Evolutionary conservation across 2,329 filamentous ascomycete species (phyloP).

Genomic region (Samsoniella hepiali): DNA sequence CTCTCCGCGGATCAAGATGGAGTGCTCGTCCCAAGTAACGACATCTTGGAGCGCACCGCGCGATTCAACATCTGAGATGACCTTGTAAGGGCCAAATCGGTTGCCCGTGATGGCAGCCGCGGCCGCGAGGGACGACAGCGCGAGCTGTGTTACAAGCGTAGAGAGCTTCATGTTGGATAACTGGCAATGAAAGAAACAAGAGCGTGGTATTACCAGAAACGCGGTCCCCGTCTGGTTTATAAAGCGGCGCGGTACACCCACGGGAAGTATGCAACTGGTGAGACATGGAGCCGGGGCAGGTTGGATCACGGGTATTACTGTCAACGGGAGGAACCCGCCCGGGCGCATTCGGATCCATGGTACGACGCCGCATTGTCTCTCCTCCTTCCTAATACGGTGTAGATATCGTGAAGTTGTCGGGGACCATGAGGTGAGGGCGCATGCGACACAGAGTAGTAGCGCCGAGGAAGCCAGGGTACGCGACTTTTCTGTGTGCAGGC

Average conservation of each 20-base stretch:
- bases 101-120: background rate
- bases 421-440: conserved; percentile 5
- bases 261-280: background rate
- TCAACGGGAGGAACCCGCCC: background rate
- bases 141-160: conserved; percentile 2
- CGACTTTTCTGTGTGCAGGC: background rate
- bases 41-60: conserved; percentile 18
- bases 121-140: conserved; percentile 3
- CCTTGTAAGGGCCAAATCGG: conserved; percentile 1
- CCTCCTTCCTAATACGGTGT: conserved; percentile 11
- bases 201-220: background rate
- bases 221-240: background rate
- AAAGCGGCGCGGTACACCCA: background rate
- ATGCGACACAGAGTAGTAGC: conserved; percentile 7
- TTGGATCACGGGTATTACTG: conserved; percentile 7
- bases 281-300: background rate
- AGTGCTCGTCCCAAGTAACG: conserved; percentile 66
- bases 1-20: conserved; percentile 64
- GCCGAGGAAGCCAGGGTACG: conserved; percentile 6
- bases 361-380: background rate
- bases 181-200: background rate
- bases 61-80: conserved; percentile 2
- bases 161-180: conserved; percentile 9
- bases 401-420: background rate
- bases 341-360: background rate